Evolutionary conservation across 2,329 filamentous ascomycete genomes (phyloP), one percentile per base, ranked within the genome.

Genomic region (Xylaria sp.): DNA sequence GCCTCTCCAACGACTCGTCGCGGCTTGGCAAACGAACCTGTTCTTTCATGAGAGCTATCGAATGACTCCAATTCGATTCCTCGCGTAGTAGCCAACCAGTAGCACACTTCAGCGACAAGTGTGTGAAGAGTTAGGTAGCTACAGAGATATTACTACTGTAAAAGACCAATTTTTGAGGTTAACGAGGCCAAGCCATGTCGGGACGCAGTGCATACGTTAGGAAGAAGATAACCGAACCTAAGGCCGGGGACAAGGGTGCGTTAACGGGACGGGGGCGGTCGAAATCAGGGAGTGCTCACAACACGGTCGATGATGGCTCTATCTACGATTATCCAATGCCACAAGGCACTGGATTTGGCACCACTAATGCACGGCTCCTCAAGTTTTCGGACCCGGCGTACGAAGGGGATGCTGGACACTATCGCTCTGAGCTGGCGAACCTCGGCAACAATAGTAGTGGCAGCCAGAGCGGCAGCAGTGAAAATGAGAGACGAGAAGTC

Each of bases 181-280:
- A 15, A 50, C n/a, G 8, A 46, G 2, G 13, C 20, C 23, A 25
- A n/a, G 67, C 63, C 69, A 89, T 89, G 86, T 89, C 86, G 7
- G 86, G 85, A 67, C 81, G 86, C 63, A 88, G 86, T 77, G 86
- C 86, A 36, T 82, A 86, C 72, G 86, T 87, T 75, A 84, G 86
- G 73, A 87, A 87, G 76, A 87, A 87, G 79, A 86, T 85, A 70
- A 85, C 83, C 0, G 83, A 87, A 65, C 79, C 82, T 30, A 83
- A 82, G 61, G 70, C 76, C 3, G 78, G 73, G 41, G 80, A 80
- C 20, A 77, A 76, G 36, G 66, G 60, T 9, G 15, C 43, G 5
- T n/a, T n/a, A 9, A 62, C 69, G 2, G 66, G 69, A 18, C 75
- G 78, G 58, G 74, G 73, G 39, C 78, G 81, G 9, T 76, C 80